Evolutionary conservation across 2,329 filamentous ascomycete species (phyloP).

Genomic region (Sporothrix humicola): DNA sequence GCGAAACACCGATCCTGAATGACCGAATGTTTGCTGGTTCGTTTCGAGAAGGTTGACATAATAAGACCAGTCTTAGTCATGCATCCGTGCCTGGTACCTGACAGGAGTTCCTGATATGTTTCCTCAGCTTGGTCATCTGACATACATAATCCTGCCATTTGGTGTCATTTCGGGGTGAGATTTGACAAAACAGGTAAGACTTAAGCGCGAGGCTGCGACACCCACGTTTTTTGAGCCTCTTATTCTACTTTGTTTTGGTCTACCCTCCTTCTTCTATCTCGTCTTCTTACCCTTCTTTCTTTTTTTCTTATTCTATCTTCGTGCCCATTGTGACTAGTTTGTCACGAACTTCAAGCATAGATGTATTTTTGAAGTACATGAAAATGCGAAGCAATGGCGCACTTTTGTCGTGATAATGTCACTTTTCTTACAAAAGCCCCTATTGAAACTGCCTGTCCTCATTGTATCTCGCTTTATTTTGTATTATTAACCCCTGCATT

Average conservation of each 20-base stretch:
- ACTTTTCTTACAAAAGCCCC: too few relatives aligned
- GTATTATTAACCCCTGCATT: neutral
- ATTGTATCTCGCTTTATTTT: too few relatives aligned
- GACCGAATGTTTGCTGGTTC: neutral
- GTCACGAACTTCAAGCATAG: neutral
- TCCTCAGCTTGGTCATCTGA: conserved; percentile 1
- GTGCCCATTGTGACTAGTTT: neutral
- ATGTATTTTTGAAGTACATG: too few relatives aligned
- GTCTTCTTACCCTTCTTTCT: neutral
- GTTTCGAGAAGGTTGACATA: too few relatives aligned
- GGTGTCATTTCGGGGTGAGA: neutral
- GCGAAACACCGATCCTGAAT: neutral
- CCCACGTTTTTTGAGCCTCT: neutral
- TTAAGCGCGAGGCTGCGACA: neutral
- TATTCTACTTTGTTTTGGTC: neutral
- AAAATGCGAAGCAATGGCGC: too few relatives aligned
- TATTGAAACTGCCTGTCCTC: too few relatives aligned
- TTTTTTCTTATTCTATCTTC: neutral
- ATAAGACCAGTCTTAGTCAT: neutral
- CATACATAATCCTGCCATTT: neutral
- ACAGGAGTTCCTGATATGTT: too few relatives aligned
- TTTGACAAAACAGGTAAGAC: neutral
- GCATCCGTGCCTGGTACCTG: neutral
- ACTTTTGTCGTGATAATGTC: too few relatives aligned
- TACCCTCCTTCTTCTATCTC: neutral